Evolutionary conservation across 208 protist species (phyloP).

Genomic region (Leishmania mexicana): DNA sequence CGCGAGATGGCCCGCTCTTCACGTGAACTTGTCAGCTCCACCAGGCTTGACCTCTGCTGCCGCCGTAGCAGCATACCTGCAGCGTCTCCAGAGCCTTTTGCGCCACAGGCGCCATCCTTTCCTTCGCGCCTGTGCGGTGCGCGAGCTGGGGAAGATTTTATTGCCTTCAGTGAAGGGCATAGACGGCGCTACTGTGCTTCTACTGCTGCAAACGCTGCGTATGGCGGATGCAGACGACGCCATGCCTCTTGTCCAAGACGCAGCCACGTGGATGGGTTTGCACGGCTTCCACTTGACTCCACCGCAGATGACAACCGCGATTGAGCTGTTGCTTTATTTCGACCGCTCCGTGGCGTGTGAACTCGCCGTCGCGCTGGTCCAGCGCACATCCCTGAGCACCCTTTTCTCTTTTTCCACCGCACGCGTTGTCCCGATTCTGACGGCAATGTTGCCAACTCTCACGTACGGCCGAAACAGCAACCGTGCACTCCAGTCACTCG

Average conservation of each 20-base stretch:
- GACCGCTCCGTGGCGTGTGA: conserved; percentile 10
- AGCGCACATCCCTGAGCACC: neutral
- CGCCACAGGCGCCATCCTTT: neutral
- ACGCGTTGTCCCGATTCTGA: conserved; percentile 7
- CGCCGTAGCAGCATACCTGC: conserved; percentile 9
- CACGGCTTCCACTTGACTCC: conserved; percentile 1
- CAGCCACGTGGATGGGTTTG: conserved; percentile 43
- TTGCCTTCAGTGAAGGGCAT: conserved; percentile 40
- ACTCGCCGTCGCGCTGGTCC: neutral
- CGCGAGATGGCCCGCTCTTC: neutral
- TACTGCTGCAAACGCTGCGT: conserved; percentile 48
- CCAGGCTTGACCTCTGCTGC: neutral
- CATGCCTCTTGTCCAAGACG: conserved; percentile 46
- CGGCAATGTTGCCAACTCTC: neutral
- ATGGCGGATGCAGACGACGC: conserved; percentile 25
- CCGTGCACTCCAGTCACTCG: neutral
- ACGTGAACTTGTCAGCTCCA: neutral
- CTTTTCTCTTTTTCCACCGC: conserved; percentile 3
- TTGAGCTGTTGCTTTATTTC: conserved; percentile 23
- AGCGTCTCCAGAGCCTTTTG: conserved; percentile 18
- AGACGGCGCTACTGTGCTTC: conserved; percentile 39
- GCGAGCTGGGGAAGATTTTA: conserved; percentile 20
- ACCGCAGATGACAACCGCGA: neutral
- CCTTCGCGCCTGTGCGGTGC: neutral
- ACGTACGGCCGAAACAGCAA: neutral